Evolutionary conservation across 2,329 filamentous ascomycete genomes (phyloP).

Genomic region (Diaporthe destruens): DNA sequence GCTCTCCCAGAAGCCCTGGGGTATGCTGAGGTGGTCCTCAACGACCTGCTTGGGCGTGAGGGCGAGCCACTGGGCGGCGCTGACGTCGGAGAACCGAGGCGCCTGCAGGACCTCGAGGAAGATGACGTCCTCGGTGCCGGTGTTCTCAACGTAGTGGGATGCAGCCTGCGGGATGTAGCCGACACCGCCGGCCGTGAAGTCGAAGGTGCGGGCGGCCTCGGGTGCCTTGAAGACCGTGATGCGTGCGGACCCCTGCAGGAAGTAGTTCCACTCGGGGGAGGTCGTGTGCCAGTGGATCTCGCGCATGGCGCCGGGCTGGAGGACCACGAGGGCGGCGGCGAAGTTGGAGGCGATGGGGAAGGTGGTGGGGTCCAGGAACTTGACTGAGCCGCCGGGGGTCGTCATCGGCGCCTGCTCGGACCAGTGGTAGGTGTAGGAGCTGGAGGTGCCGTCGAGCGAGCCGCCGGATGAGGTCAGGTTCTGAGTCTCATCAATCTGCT

Average conservation of each 20-base stretch:
- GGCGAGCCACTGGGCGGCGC: constrained; percentile 69
- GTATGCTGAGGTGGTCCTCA: constrained; percentile 64
- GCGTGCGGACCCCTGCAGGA: constrained; percentile 67
- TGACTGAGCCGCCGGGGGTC: constrained; percentile 69
- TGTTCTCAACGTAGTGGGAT: constrained; percentile 73
- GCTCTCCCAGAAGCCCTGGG: constrained; percentile 52
- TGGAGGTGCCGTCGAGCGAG: constrained; percentile 50
- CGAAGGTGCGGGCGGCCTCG: constrained; percentile 64
- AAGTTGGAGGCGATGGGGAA: constrained; percentile 70
- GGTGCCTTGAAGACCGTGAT: constrained; percentile 69
- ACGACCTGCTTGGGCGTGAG: constrained; percentile 70
- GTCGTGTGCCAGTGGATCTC: constrained; percentile 74
- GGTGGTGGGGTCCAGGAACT: constrained; percentile 68
- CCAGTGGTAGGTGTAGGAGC: constrained; percentile 64
- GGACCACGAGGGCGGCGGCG: constrained; percentile 67
- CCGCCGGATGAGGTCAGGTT: constrained; percentile 62
- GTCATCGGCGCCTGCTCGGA: constrained; percentile 63
- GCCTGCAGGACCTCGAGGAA: constrained; percentile 72
- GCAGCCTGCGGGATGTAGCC: constrained; percentile 68
- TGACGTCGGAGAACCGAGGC: constrained; percentile 64
- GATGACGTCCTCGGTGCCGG: constrained; percentile 66
- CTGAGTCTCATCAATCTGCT: constrained; percentile 57
- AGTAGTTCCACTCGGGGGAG: constrained; percentile 72
- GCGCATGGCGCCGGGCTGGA: constrained; percentile 73
- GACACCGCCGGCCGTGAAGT: constrained; percentile 70